A percentile compares a stretch with the other conserved stretches of the same genome.
phyloP scores from a whole-genome alignment of 306 rosid species.

The Vicia faba region DNA sequence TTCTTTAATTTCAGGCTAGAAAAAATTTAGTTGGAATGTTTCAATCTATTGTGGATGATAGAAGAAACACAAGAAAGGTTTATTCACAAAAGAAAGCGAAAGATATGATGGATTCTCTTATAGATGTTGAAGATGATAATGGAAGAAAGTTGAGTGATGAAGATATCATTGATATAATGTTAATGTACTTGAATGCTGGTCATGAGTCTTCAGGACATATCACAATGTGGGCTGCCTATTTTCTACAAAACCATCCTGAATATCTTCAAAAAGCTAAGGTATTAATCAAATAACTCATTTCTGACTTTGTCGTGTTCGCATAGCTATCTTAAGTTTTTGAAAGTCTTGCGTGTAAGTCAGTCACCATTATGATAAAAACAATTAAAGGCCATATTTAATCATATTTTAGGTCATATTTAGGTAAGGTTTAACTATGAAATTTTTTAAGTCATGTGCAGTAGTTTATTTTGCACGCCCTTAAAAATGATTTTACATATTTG shows the following conservation, averaged over 20 bases:
- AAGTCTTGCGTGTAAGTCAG: too few relatives aligned
- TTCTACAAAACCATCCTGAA: slow-evolving; percentile 63
- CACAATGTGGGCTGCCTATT: slow-evolving; percentile 78
- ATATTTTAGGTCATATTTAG: too few relatives aligned
- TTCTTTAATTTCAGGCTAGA: slow-evolving; percentile 59
- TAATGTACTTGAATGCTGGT: slow-evolving; percentile 95
- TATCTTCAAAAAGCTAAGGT: slow-evolving; percentile 76
- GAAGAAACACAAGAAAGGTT: slow-evolving; percentile 47
- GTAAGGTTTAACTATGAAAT: too few relatives aligned
- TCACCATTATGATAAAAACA: too few relatives aligned
- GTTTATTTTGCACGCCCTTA: too few relatives aligned
- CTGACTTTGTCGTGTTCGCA: not conserved
- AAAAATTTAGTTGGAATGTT: slow-evolving; percentile 62
- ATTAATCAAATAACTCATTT: not conserved
- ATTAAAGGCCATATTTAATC: too few relatives aligned
- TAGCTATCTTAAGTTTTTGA: too few relatives aligned
- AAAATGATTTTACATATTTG: not conserved
- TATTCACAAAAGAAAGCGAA: slow-evolving; percentile 28
- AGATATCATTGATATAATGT: slow-evolving; percentile 69
- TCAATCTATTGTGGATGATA: slow-evolving; percentile 63
- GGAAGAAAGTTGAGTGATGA: slow-evolving; percentile 68
- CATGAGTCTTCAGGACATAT: slow-evolving; percentile 96
- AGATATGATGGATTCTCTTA: slow-evolving; percentile 89
- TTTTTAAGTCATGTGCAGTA: too few relatives aligned
- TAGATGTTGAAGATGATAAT: slow-evolving; percentile 76